Evolutionary conservation across 345 rosid species (phyloP).

Genomic region (Adansonia digitata): DNA sequence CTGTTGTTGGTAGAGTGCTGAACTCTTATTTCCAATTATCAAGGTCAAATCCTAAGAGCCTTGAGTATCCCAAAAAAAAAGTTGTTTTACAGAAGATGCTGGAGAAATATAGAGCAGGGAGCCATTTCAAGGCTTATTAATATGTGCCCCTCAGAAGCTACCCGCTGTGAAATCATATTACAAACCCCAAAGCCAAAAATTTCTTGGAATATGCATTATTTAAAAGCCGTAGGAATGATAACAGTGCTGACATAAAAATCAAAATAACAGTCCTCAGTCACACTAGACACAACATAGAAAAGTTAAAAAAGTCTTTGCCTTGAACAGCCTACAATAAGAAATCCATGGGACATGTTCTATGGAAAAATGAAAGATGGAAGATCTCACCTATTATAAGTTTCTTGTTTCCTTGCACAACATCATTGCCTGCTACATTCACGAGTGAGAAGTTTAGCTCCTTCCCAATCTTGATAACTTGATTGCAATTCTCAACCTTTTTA

Average conservation of each 20-base stretch:
- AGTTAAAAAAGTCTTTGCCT: background rate
- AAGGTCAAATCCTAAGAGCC: too few relatives aligned
- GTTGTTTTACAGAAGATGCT: background rate
- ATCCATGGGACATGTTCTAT: background rate
- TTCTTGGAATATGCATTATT: background rate
- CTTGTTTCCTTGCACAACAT: slow-evolving; percentile 89
- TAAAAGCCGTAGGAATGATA: background rate
- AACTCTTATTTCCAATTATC: too few relatives aligned
- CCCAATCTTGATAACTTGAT: slow-evolving; percentile 74
- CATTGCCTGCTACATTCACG: slow-evolving; percentile 97
- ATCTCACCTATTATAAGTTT: slow-evolving; percentile 67
- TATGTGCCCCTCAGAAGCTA: background rate
- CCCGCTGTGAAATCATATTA: background rate
- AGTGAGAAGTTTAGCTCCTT: slow-evolving; percentile 74
- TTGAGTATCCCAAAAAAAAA: too few relatives aligned
- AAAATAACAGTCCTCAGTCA: background rate
- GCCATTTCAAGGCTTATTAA: too few relatives aligned
- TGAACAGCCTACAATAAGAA: background rate
- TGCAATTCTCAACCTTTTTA: slow-evolving; percentile 86
- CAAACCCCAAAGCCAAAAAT: background rate
- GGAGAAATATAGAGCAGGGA: background rate
- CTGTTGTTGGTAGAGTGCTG: too few relatives aligned
- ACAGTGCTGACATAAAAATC: background rate
- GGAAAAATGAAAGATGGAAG: background rate
- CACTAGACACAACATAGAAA: background rate